A percentile compares a stretch with the other conserved stretches of the same genome.
Evolutionary conservation across 2,329 filamentous ascomycete species (phyloP).

Genomic region (Trichoderma gracile): DNA sequence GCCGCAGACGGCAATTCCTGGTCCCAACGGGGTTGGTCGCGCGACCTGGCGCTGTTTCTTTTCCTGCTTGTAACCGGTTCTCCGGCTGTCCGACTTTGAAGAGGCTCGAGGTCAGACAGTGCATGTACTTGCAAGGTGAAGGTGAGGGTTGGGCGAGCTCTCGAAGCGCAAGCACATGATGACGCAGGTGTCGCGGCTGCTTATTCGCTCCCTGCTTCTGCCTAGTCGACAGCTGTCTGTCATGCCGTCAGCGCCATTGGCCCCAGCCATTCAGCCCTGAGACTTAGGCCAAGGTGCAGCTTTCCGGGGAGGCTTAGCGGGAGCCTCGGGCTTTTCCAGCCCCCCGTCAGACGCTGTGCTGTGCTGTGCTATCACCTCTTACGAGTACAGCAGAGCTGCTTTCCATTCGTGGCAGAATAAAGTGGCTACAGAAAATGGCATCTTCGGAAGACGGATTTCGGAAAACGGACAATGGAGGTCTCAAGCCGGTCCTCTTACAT

Average conservation of each 20-base stretch:
- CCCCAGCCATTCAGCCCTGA: slow-evolving; percentile 10
- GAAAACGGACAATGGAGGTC: not conserved
- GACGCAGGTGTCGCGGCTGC: slow-evolving; percentile 15
- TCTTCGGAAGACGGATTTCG: not conserved
- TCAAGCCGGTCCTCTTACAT: no score
- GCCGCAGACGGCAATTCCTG: not conserved
- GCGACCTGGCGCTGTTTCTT: no score
- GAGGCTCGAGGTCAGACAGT: slow-evolving; percentile 17
- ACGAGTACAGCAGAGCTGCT: not conserved
- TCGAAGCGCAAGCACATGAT: slow-evolving; percentile 21
- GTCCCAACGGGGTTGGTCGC: no score
- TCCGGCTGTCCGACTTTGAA: not conserved
- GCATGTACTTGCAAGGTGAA: not conserved
- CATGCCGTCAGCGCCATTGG: slow-evolving; percentile 8
- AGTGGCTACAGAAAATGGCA: not conserved
- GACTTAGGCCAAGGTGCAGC: slow-evolving; percentile 1
- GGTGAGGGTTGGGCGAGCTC: slow-evolving; percentile 17
- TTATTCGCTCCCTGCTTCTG: slow-evolving; percentile 22
- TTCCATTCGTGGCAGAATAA: not conserved
- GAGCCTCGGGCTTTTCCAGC: slow-evolving; percentile 20
- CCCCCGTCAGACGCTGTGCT: slow-evolving; percentile 20
- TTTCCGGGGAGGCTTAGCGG: slow-evolving; percentile 5
- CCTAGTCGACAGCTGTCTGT: slow-evolving; percentile 16
- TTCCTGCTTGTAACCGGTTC: no score
- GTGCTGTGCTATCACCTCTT: no score